Percentiles rank a stretch among this genome's conserved stretches.
Conservation (phyloP, 768 basidiomycete genomes). For the Lactifluus rugatus region DNA sequence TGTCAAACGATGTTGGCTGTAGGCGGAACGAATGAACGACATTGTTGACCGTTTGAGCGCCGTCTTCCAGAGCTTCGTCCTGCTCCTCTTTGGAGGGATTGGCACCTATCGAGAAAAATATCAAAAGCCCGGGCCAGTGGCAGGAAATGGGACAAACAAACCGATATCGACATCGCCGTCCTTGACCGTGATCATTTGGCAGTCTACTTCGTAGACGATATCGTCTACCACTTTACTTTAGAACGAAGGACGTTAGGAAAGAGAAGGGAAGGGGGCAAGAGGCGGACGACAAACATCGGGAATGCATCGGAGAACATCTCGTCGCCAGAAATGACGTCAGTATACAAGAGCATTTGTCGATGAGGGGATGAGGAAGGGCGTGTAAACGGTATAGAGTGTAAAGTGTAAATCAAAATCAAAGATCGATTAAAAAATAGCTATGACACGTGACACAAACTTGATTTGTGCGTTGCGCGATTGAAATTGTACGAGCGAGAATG, state of each 20-base stretch:
- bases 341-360: conserved; percentile 60
- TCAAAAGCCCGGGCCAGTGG: neutral
- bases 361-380: neutral
- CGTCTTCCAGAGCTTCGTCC: conserved; percentile 74
- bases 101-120: conserved; percentile 45
- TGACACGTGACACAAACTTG: conserved; percentile 9
- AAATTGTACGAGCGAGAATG: conserved; percentile 34
- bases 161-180: conserved; percentile 86
- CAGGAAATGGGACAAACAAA: conserved; percentile 25
- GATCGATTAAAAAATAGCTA: conserved; percentile 8
- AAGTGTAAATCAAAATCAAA: conserved; percentile 4
- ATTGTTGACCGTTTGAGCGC: conserved; percentile 74
- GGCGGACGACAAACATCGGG: conserved; percentile 54
- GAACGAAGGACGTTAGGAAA: neutral
- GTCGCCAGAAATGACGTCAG: conserved; percentile 64
- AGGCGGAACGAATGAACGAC: conserved; percentile 89
- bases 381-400: neutral
- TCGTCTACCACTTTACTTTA: conserved; percentile 66
- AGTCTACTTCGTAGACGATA: conserved; percentile 84
- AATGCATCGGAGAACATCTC: conserved; percentile 96
- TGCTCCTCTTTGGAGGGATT: conserved; percentile 89
- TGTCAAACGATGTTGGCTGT: conserved; percentile 72
- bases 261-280: neutral
- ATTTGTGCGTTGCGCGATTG: too few species aligned
- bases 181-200: conserved; percentile 58